Percentiles rank a stretch among this genome's conserved stretches.
Evolutionary conservation across 495 filamentous ascomycete species (phyloP).

Genomic region (Aspergillus cristatus): DNA sequence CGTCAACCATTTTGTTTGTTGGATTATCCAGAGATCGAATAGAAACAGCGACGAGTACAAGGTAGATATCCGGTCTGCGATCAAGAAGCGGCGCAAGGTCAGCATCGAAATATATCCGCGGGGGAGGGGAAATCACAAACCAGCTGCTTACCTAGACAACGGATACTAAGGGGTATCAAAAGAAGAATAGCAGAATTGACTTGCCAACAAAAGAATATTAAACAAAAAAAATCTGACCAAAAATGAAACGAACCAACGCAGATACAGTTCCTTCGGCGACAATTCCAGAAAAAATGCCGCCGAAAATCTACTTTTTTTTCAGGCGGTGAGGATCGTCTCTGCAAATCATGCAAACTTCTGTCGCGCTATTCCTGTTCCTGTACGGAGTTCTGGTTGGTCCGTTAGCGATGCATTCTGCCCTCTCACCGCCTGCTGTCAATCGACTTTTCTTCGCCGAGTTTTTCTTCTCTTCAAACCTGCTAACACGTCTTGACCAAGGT

Average conservation of each 20-base stretch:
- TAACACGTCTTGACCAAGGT: too few relatives aligned
- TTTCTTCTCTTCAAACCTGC: not conserved
- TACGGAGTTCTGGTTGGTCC: conserved; percentile 3
- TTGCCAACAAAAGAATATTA: not conserved
- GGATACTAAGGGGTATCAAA: too few relatives aligned
- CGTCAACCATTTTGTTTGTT: conserved; percentile 23
- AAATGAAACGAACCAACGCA: not conserved
- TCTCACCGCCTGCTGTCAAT: too few relatives aligned
- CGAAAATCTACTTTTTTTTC: conserved; percentile 10
- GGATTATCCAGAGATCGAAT: not conserved
- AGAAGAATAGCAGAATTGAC: too few relatives aligned
- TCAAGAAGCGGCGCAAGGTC: not conserved
- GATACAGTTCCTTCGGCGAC: not conserved
- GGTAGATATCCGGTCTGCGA: not conserved
- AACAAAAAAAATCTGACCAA: not conserved
- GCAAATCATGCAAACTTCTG: conserved; percentile 17
- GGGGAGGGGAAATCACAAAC: too few relatives aligned
- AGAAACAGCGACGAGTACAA: not conserved
- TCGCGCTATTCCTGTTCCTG: not conserved
- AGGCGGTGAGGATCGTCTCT: not conserved
- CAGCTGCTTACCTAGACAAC: too few relatives aligned
- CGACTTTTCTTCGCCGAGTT: not conserved
- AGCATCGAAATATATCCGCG: too few relatives aligned
- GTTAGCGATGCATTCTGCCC: conserved; percentile 15
- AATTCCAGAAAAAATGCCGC: not conserved